Conservation (phyloP, 352 stramenopile species). For the Elongisporangium prolatum region DNA sequence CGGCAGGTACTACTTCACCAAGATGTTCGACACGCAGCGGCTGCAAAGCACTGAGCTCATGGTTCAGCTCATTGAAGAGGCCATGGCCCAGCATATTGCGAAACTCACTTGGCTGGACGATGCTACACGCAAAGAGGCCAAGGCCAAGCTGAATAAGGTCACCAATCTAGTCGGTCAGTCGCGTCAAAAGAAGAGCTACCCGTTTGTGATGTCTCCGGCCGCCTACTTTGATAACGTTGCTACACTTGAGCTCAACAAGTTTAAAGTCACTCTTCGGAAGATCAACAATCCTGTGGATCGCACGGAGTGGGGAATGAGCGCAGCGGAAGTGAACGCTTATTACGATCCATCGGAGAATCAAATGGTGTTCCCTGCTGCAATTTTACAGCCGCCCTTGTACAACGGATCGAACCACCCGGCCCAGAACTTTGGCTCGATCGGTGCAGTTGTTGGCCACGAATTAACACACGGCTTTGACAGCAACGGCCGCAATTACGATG, state of each 20-base stretch:
- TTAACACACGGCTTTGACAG: constrained; percentile 94
- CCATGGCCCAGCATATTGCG: constrained; percentile 72
- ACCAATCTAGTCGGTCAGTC: constrained; percentile 27
- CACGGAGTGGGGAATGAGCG: constrained; percentile 81
- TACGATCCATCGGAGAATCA: constrained; percentile 66
- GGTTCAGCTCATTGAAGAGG: constrained; percentile 71
- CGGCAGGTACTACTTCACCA: constrained; percentile 76
- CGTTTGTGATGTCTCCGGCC: constrained; percentile 14
- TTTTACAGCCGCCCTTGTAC: constrained; percentile 92
- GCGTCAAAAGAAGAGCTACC: constrained; percentile 31
- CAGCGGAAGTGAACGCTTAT: constrained; percentile 88
- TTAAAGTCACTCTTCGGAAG: constrained; percentile 16
- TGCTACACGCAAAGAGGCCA: constrained; percentile 56
- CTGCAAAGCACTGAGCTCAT: constrained; percentile 63
- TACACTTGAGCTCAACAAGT: constrained; percentile 25
- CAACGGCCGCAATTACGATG: constrained; percentile 81
- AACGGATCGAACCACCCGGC: constrained; percentile 58
- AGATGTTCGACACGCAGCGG: constrained; percentile 63
- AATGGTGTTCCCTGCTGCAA: constrained; percentile 93
- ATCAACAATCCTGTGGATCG: constrained; percentile 43
- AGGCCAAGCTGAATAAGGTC: constrained; percentile 74
- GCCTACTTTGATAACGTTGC: constrained; percentile 48
- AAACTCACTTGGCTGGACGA: constrained; percentile 89
- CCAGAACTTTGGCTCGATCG: constrained; percentile 89
- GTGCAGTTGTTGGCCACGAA: constrained; percentile 90